Evolutionary conservation across 139 green algal species (phyloP), one percentile per base, ranked within the genome.

Genomic region (Astrephomene gubernaculifera): DNA sequence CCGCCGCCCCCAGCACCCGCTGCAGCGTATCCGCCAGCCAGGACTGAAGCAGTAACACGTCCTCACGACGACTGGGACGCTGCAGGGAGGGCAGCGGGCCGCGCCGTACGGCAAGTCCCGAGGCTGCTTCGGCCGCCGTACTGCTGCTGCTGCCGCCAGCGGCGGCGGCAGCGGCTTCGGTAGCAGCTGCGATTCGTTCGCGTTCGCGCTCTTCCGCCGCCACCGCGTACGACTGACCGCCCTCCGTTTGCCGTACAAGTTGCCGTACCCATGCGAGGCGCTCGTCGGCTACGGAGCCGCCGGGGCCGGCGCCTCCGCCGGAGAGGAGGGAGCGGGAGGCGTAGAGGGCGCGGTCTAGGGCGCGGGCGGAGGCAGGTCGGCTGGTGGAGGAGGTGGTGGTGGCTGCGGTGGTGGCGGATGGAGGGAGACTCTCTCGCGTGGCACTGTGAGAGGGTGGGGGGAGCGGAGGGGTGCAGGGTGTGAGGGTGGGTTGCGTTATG

Each of bases 11-110:
- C 29, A 75, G 64, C n/a, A 91, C 69, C 60, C 91, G 91, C 4
- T 52, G 54, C 86, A 94, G 87, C 86, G 89, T 91, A 65, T 91
- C 91, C 33, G 82, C 54, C 70, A 94, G 87, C 91, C 91, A 93
- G 12, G 79, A 29, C 67, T 90, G 79, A 75, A 94, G 91, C 74
- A 89, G 71, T 7, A 83, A 24, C 0, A 84, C 86, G 61, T 94
- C 91, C 52, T 94, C 87, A 8, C 87, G 60, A 8, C 87, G 76
- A 38, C 65, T 80, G 4, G 87, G 87, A 0, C 78, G 78, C n/a
- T n/a, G n/a, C 38, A 82, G 57, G 1, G 74, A 36, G 1, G 74
- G 74, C 36, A 82, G 74, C 38, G 74, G 54, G 4, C 74, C 74
- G 24, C 74, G 54, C 74, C 74, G n/a, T n/a, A n/a, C n/a, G n/a